Percentiles rank a stretch among this genome's conserved stretches.
These are phyloP conservation scores for Camelina hispida DNA, from an alignment of 345 rosid genomes.

Conservation along the genomic window DNA sequence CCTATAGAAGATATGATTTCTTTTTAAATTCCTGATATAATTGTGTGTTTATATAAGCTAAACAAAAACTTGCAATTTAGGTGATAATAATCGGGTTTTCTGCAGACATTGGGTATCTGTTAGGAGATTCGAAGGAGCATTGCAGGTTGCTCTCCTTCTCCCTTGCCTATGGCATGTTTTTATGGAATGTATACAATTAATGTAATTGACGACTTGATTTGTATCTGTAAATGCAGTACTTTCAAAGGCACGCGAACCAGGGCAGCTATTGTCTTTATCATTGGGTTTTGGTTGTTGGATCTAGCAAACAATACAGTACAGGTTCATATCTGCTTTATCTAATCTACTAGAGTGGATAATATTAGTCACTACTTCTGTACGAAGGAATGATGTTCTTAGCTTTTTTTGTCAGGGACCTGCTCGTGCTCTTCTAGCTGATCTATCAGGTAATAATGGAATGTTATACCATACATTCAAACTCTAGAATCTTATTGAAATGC, in stretches of 20 bases:
- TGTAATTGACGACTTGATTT: constrained; percentile 10
- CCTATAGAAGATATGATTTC: constrained; percentile 31
- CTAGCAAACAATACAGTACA: constrained; percentile 98
- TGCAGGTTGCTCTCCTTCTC: constrained; percentile 67
- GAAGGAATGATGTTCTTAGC: constrained; percentile 29
- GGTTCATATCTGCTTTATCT: constrained; percentile 47
- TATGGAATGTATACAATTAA: background rate
- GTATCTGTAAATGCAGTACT: constrained; percentile 57
- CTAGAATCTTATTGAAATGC: constrained; percentile 3
- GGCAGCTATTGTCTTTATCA: constrained; percentile 84
- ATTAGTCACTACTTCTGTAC: constrained; percentile 2
- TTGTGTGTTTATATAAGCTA: constrained; percentile 46
- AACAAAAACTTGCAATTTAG: constrained; percentile 74
- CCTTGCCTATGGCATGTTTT: constrained; percentile 33
- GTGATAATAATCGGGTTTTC: constrained; percentile 96
- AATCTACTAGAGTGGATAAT: constrained; percentile 16
- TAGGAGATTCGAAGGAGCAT: constrained; percentile 88
- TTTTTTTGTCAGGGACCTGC: constrained; percentile 80
- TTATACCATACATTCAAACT: constrained; percentile 10
- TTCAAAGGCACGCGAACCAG: constrained; percentile 86
- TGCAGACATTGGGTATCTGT: constrained; percentile 93
- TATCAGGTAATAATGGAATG: constrained; percentile 60
- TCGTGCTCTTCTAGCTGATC: constrained; percentile 96
- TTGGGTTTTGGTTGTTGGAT: constrained; percentile 98
- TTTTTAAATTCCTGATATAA: constrained; percentile 12